A percentile compares a stretch with the other conserved stretches of the same genome.
phyloP scores from a whole-genome alignment of 768 basidiomycete genomes.

The Zangia roseola region DNA sequence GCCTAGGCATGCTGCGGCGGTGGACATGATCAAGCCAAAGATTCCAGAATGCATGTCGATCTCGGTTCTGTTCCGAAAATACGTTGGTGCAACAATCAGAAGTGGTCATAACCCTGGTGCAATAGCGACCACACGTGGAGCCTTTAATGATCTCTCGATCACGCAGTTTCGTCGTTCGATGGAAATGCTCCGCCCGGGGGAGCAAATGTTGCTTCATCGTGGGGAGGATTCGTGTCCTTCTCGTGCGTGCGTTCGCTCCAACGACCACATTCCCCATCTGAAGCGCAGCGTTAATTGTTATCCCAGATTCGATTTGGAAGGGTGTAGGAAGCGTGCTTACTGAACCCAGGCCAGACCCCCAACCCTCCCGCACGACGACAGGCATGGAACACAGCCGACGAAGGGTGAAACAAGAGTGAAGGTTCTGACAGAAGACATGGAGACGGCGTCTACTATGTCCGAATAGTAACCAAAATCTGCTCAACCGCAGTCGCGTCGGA shows the following conservation, averaged over 20 bases:
- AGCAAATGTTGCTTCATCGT: slow-evolving; percentile 36
- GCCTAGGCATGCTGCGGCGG: slow-evolving; percentile 59
- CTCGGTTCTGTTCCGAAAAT: slow-evolving; percentile 64
- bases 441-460: neutral
- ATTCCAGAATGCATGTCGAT: slow-evolving; percentile 80
- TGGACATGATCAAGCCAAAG: slow-evolving; percentile 59
- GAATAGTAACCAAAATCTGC: slow-evolving; percentile 5
- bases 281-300: slow-evolving; percentile 8
- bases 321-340: slow-evolving; percentile 15
- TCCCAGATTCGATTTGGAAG: slow-evolving; percentile 13
- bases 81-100: slow-evolving; percentile 9
- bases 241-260: slow-evolving; percentile 62
- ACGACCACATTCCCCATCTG: slow-evolving; percentile 64
- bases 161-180: slow-evolving; percentile 68
- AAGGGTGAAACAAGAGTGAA: slow-evolving; percentile 46
- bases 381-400: slow-evolving; percentile 67
- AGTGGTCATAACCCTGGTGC: slow-evolving; percentile 58
- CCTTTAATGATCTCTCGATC: slow-evolving; percentile 82
- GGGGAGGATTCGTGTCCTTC: slow-evolving; percentile 34
- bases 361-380: slow-evolving; percentile 79
- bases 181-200: slow-evolving; percentile 59
- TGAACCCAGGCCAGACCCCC: slow-evolving; percentile 70
- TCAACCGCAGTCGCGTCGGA: slow-evolving; percentile 10
- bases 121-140: slow-evolving; percentile 61
- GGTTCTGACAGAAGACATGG: neutral